Evolutionary conservation across 805 yeast genomes (phyloP).

Genomic region (Yarrowia deformans): DNA sequence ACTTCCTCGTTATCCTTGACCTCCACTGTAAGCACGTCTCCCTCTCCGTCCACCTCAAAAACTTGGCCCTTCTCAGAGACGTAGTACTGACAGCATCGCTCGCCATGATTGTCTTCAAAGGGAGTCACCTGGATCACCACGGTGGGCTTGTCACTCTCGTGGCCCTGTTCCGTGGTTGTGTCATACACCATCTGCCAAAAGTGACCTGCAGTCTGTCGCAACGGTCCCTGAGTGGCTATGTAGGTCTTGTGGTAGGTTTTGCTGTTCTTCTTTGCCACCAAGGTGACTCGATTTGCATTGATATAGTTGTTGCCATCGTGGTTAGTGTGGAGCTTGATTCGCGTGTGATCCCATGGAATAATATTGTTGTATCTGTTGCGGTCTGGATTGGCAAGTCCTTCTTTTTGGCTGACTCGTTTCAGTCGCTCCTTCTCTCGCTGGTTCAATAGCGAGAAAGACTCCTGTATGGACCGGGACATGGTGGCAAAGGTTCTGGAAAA

Average conservation of each 20-base stretch:
- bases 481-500: neutral
- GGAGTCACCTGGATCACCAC: slow-evolving; percentile 80
- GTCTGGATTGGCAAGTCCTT: slow-evolving; percentile 42
- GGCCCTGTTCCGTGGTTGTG: slow-evolving; percentile 44
- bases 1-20: slow-evolving; percentile 5
- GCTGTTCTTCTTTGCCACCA: slow-evolving; percentile 47
- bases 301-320: slow-evolving; percentile 64
- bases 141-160: slow-evolving; percentile 71
- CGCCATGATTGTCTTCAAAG: slow-evolving; percentile 65
- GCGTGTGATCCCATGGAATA: slow-evolving; percentile 67
- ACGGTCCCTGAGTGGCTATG: slow-evolving; percentile 93
- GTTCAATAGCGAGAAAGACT: neutral
- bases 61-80: neutral
- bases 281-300: slow-evolving; percentile 79
- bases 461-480: slow-evolving; percentile 9
- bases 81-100: slow-evolving; percentile 85
- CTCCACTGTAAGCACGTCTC: neutral
- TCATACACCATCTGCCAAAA: slow-evolving; percentile 77
- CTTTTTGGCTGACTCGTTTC: slow-evolving; percentile 26
- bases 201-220: slow-evolving; percentile 73
- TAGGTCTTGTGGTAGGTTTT: slow-evolving; percentile 44
- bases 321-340: slow-evolving; percentile 54
- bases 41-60: slow-evolving; percentile 30
- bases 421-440: slow-evolving; percentile 13
- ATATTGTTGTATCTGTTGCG: slow-evolving; percentile 70